These are phyloP conservation scores for Diospyros lotus DNA, from an alignment of 148 eudicot species.

Conservation along the genomic window DNA sequence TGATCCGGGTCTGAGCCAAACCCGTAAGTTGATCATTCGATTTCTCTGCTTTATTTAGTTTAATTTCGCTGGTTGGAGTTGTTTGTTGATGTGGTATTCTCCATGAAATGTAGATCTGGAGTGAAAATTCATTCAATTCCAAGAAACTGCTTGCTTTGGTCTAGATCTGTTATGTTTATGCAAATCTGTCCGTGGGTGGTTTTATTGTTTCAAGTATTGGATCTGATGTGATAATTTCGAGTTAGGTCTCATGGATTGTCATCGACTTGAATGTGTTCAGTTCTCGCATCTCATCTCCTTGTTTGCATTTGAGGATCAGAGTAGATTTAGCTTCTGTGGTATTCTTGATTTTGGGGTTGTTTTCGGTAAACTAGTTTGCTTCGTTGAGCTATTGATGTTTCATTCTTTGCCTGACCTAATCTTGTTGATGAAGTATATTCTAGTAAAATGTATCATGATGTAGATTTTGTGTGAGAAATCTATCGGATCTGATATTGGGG, in stretches of 20 bases:
- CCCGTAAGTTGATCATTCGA: too few species aligned
- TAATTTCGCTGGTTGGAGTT: too few species aligned
- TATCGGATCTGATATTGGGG: not conserved
- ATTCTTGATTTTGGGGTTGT: not conserved
- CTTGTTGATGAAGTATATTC: too few species aligned
- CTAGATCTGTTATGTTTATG: too few species aligned
- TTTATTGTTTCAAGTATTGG: not conserved
- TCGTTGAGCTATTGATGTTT: not conserved
- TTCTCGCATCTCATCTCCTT: not conserved
- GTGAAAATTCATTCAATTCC: too few species aligned
- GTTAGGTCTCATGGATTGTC: not conserved
- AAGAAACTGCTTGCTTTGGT: too few species aligned
- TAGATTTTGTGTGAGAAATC: not conserved
- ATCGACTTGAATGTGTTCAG: not conserved
- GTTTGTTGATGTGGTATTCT: too few species aligned
- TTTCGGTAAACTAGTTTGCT: not conserved
- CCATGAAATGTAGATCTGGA: too few species aligned
- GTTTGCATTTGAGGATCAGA: not conserved
- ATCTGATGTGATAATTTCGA: constrained; percentile 7
- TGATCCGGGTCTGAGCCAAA: too few species aligned
- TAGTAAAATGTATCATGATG: not conserved
- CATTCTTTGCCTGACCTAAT: too few species aligned
- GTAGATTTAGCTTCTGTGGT: not conserved
- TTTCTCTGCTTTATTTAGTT: too few species aligned
- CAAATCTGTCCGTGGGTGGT: not conserved